Conservation (phyloP, 2,329 filamentous ascomycete genomes). For the Aspergillus sp. region DNA sequence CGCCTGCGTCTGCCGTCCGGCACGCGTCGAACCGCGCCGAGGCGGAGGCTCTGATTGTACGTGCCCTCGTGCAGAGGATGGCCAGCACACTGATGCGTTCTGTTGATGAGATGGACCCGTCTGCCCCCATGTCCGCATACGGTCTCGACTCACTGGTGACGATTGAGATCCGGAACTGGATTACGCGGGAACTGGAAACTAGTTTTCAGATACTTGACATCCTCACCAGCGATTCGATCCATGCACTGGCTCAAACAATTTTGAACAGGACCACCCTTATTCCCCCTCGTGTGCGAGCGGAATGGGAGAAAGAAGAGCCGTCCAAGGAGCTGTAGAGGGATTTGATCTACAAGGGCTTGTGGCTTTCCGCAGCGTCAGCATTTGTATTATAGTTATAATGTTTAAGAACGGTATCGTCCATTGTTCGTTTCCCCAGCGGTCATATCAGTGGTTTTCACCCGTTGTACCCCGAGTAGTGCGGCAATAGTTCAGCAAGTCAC, state of each 20-base stretch:
- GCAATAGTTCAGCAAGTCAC: too few relatives aligned
- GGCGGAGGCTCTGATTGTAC: background rate
- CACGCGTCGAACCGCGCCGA: background rate
- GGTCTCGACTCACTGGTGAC: slow-evolving; percentile 24
- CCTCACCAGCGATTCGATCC: slow-evolving; percentile 16
- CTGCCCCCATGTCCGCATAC: slow-evolving; percentile 12
- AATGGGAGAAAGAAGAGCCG: too few relatives aligned
- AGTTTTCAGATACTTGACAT: slow-evolving; percentile 25
- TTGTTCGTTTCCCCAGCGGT: too few relatives aligned
- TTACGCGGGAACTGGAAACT: slow-evolving; percentile 21
- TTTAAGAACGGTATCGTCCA: too few relatives aligned
- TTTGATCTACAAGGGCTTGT: too few relatives aligned
- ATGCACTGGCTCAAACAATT: slow-evolving; percentile 17
- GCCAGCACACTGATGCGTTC: slow-evolving; percentile 40
- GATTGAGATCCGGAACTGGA: slow-evolving; percentile 24
- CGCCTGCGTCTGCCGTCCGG: background rate
- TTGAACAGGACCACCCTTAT: slow-evolving; percentile 10
- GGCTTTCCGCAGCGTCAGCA: too few relatives aligned
- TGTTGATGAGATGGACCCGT: slow-evolving; percentile 13
- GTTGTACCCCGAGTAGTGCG: too few relatives aligned
- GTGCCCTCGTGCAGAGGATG: slow-evolving; percentile 42
- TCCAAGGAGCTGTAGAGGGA: too few relatives aligned
- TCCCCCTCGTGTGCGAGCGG: background rate
- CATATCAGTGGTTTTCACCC: too few relatives aligned
- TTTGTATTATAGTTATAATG: too few relatives aligned